Conservation (phyloP, 352 stramenopile genomes). For the Chrysophaeum taylorii region DNA sequence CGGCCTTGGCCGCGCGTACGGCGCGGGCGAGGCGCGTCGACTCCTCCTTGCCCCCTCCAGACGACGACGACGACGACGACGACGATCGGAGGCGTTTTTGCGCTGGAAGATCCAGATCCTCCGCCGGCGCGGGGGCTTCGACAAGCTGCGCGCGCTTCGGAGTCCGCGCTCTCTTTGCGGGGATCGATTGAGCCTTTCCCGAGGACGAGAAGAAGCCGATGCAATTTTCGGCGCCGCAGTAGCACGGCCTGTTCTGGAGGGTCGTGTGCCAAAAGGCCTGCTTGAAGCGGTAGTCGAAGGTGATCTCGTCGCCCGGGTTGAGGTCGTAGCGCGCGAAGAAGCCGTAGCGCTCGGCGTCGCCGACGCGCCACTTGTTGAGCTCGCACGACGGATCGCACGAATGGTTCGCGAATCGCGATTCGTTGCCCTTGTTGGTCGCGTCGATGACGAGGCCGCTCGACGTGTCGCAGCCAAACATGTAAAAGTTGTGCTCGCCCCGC, state of each 20-base stretch:
- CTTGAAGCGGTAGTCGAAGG: constrained; percentile 68
- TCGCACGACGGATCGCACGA: constrained; percentile 25
- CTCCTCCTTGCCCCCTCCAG: too few relatives aligned
- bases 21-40: too few relatives aligned
- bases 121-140: too few relatives aligned
- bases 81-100: too few relatives aligned
- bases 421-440: constrained; percentile 10
- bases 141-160: too few relatives aligned
- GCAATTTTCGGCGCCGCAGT: constrained; percentile 13
- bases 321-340: constrained; percentile 50
- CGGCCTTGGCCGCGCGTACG: too few relatives aligned
- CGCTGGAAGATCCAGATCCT: too few relatives aligned
- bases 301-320: constrained; percentile 51
- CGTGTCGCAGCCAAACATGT: constrained; percentile 6
- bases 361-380: constrained; percentile 24
- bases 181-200: too few relatives aligned
- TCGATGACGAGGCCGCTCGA: constrained; percentile 16
- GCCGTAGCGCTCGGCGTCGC: constrained; percentile 40
- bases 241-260: constrained; percentile 9
- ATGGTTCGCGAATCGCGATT: constrained; percentile 1
- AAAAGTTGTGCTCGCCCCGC: neutral
- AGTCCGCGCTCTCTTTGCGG: too few relatives aligned
- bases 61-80: too few relatives aligned
- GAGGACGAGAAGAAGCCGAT: neutral
- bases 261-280: constrained; percentile 19